phyloP scores from a whole-genome alignment of 2,329 filamentous ascomycete species.

The Chrysosporium keratinophilum region DNA sequence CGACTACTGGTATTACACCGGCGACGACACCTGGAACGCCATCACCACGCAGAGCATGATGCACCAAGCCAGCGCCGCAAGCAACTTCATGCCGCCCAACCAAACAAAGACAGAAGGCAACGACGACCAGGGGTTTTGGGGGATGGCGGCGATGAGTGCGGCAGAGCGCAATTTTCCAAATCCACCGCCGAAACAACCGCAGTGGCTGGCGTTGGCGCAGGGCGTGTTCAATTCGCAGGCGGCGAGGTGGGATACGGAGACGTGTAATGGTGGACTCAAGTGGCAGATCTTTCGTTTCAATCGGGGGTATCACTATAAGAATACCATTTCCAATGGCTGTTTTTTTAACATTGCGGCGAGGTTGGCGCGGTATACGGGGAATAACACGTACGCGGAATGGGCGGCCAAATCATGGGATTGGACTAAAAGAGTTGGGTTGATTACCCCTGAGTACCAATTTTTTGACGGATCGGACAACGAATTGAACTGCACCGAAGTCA shows the following conservation, averaged over 20 bases:
- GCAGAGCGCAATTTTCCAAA: conserved; percentile 31
- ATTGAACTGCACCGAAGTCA: conserved; percentile 51
- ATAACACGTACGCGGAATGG: conserved; percentile 32
- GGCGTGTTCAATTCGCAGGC: conserved; percentile 69
- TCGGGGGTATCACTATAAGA: conserved; percentile 43
- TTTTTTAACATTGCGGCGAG: conserved; percentile 42
- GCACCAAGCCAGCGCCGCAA: conserved; percentile 55
- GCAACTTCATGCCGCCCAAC: conserved; percentile 59
- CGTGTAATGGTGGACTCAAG: conserved; percentile 61
- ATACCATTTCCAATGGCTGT: conserved; percentile 44
- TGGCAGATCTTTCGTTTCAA: conserved; percentile 65
- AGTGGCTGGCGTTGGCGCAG: conserved; percentile 63
- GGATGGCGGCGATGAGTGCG: conserved; percentile 29
- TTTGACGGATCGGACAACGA: conserved; percentile 44
- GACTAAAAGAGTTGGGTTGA: conserved; percentile 35
- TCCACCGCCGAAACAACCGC: conserved; percentile 39
- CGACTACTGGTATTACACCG: conserved; percentile 78
- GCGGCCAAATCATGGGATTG: conserved; percentile 29
- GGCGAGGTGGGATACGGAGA: conserved; percentile 53
- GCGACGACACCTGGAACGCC: conserved; percentile 60
- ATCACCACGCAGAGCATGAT: conserved; percentile 53
- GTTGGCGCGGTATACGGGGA: conserved; percentile 31
- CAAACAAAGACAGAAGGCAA: conserved; percentile 27
- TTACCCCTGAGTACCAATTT: conserved; percentile 37
- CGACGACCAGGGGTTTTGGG: conserved; percentile 37